These are phyloP conservation scores for Trametes sp. DNA, from an alignment of 1,284 basidiomycete genomes.

Conservation along the genomic window DNA sequence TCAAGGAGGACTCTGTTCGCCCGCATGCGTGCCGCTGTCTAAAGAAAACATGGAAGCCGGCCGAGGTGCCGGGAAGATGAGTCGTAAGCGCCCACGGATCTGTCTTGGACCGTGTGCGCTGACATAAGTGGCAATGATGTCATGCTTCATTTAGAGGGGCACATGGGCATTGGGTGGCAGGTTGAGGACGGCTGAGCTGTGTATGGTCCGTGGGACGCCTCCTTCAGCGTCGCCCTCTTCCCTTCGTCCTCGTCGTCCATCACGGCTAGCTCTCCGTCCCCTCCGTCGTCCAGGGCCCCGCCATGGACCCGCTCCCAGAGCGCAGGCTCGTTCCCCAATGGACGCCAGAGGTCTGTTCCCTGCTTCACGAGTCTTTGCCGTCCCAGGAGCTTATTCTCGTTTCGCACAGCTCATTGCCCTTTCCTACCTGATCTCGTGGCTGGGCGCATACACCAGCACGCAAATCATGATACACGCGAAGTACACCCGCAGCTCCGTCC, in stretches of 20 bases:
- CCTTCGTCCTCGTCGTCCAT: conserved; percentile 9
- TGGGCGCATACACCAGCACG: conserved; percentile 43
- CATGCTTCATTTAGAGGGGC: conserved; percentile 11
- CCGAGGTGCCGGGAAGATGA: background rate
- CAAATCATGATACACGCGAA: conserved; percentile 45
- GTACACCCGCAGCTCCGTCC: conserved; percentile 32
- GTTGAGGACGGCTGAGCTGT: conserved; percentile 5
- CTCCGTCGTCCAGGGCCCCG: conserved; percentile 14
- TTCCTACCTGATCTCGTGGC: conserved; percentile 43
- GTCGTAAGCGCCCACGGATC: background rate
- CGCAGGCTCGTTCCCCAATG: conserved; percentile 39
- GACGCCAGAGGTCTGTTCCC: conserved; percentile 38
- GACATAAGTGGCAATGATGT: conserved; percentile 7
- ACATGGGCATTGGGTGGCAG: conserved; percentile 5
- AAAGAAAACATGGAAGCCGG: too few species aligned
- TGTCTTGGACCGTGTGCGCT: background rate
- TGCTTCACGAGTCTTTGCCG: background rate
- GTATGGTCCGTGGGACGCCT: conserved; percentile 7
- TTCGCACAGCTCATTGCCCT: conserved; percentile 37
- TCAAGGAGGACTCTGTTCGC: too few species aligned
- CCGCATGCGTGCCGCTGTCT: too few species aligned
- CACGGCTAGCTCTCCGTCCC: conserved; percentile 3
- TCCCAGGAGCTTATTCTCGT: background rate
- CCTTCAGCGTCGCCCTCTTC: conserved; percentile 1
- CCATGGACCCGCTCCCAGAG: conserved; percentile 28